Evolutionary conservation across 2,329 filamentous ascomycete genomes (phyloP), one percentile per base, ranked within the genome.

Genomic region (Acrocalymma vagum): DNA sequence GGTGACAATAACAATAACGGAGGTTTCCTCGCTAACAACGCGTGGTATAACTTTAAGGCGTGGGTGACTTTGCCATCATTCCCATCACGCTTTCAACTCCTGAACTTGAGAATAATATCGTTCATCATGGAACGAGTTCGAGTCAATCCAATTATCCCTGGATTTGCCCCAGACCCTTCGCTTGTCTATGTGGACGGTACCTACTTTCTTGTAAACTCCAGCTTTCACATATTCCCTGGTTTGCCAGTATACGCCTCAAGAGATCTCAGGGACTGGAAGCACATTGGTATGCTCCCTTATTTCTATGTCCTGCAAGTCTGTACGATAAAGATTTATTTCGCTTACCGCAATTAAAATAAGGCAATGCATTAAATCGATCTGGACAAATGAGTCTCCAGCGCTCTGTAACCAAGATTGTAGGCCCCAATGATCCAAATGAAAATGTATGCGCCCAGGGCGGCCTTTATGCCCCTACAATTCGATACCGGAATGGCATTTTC

Each of bases 181-280:
- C 72, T 72, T 21, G 57, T 68, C 16, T 65, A 66, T 24, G 55
- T 75, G n/a, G 54, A 58, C 10, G 53, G 72, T n/a, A 73, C 70
- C 5, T 78, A 76, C 50, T 77, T 75, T 55, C 76, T 73, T 45
- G 72, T 69, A 3, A 76, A 73, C 0, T 79, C 78, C 0, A 76
- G 73, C 0, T 80, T 80, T 42, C 70, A 75, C 30, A 62, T 70
- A 1, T 79, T 78, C 48, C 77, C 78, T 0, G 77, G 77, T 1
- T 54, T 79, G 3, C 77, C 77, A 0, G 67, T 80, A 22, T 73
- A 79, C 46, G 74, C 75, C 3, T 77, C 72, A 9, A 69, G 65
- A 31, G 76, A 80, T 48, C 52, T 81, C 3, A 42, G 71, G n/a
- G 71, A 76, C 42, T 81, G 77, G 77, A 75, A 72, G 37, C 65